phyloP scores from a whole-genome alignment of 441 rosid genomes.

The Syzygium malaccense region DNA sequence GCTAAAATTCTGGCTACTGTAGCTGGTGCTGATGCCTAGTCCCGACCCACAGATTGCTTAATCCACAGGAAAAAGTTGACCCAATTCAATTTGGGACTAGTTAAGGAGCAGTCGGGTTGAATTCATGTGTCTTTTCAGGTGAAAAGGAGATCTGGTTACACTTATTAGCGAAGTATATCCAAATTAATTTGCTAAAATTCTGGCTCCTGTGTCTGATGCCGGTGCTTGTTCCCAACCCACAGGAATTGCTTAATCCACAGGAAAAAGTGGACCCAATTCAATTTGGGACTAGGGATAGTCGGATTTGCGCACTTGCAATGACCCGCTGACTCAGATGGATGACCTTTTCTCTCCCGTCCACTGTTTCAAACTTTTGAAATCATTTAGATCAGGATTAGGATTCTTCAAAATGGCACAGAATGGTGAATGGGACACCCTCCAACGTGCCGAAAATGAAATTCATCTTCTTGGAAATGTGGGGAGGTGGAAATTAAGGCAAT shows the following conservation, averaged over 20 bases:
- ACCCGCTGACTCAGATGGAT: background rate
- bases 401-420: background rate
- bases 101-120: background rate
- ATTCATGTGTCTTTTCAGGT: background rate
- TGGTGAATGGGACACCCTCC: background rate
- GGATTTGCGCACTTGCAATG: background rate
- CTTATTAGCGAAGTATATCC: accelerated
- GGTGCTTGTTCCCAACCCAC: background rate
- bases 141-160: background rate
- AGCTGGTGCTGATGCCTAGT: background rate
- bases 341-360: background rate
- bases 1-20: background rate
- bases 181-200: background rate
- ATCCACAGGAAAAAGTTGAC: background rate
- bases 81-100: background rate
- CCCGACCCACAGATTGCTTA: accelerated
- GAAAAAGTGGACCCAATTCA: background rate
- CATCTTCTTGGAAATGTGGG: background rate
- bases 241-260: background rate
- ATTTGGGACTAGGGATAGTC: background rate
- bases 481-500: background rate
- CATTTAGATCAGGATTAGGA: background rate
- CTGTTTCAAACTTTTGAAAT: background rate
- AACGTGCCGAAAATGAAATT: background rate
- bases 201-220: background rate